Percentiles rank a stretch among this genome's conserved stretches.
Evolutionary conservation across 2,329 filamentous ascomycete genomes (phyloP).

Genomic region (Penicillium sp.): DNA sequence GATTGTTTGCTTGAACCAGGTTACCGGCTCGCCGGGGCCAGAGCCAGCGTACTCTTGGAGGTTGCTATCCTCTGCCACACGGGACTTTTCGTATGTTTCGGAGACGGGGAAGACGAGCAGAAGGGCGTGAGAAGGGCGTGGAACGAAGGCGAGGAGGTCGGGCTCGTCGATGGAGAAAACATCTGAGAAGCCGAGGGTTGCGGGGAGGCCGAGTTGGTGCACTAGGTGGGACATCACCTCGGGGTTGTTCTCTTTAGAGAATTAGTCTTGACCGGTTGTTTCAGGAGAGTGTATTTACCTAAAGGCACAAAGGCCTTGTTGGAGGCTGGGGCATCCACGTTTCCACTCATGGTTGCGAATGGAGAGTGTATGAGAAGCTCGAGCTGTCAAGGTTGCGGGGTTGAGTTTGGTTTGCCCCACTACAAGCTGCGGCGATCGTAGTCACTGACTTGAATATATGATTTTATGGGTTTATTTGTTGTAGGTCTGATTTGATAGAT

Average conservation of each 20-base stretch:
- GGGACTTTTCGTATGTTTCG: conserved; percentile 69
- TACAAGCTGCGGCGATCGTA: no score
- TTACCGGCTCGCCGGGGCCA: conserved; percentile 65
- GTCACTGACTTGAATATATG: no score
- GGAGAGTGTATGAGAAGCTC: not conserved
- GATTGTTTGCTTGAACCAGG: conserved; percentile 96
- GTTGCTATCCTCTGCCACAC: conserved; percentile 64
- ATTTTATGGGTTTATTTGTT: no score
- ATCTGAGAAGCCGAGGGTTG: conserved; percentile 74
- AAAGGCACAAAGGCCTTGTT: conserved; percentile 47
- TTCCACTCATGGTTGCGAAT: conserved; percentile 27
- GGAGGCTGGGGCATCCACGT: conserved; percentile 34
- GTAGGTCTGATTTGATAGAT: no score
- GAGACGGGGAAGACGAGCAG: conserved; percentile 88
- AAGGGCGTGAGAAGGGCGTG: conserved; percentile 79
- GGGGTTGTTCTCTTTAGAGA: conserved; percentile 63
- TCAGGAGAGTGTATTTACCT: conserved; percentile 27
- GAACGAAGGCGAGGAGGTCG: conserved; percentile 76
- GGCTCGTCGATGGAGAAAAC: conserved; percentile 86
- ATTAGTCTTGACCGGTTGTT: conserved; percentile 6
- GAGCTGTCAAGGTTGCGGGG: not conserved
- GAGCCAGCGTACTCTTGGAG: conserved; percentile 59
- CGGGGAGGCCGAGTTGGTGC: conserved; percentile 75
- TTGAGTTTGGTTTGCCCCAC: not conserved
- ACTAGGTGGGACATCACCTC: conserved; percentile 80